These are phyloP conservation scores for Drechslerella dactyloides DNA, from an alignment of 2,329 filamentous ascomycete species.

Conservation along the genomic window DNA sequence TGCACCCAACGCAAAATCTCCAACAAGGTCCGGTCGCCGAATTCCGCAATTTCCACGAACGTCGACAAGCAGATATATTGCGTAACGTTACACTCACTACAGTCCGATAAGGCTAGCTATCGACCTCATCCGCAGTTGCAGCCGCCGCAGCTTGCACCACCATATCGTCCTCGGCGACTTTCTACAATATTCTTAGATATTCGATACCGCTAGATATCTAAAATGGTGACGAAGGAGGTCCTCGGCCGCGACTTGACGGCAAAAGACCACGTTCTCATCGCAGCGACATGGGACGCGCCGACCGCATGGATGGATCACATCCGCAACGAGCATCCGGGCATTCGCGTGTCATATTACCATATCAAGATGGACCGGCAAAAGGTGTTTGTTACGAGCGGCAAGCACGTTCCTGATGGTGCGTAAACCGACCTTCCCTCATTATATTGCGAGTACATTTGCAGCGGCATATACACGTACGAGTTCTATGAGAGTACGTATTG, in stretches of 20 bases:
- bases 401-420: constrained; percentile 36
- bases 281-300: constrained; percentile 23
- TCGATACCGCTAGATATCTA: neutral
- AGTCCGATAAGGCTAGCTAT: too few species aligned
- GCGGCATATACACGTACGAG: too few species aligned
- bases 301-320: constrained; percentile 28
- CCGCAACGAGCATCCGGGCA: constrained; percentile 29
- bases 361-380: constrained; percentile 20
- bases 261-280: constrained; percentile 34
- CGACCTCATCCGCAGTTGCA: too few species aligned
- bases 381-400: constrained; percentile 19
- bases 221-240: constrained; percentile 42
- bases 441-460: neutral
- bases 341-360: constrained; percentile 24
- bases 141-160: too few species aligned
- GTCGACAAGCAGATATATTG: too few species aligned
- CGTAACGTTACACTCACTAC: too few species aligned
- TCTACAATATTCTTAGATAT: neutral
- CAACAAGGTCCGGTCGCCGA: too few species aligned
- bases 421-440: neutral
- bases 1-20: too few species aligned
- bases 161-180: too few species aligned
- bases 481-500: too few species aligned
- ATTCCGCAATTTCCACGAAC: too few species aligned
- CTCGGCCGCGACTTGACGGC: constrained; percentile 30